Evolutionary conservation across 2,329 filamentous ascomycete species (phyloP), one percentile per base, ranked within the genome.

Genomic region (Fusarium mexicanum): DNA sequence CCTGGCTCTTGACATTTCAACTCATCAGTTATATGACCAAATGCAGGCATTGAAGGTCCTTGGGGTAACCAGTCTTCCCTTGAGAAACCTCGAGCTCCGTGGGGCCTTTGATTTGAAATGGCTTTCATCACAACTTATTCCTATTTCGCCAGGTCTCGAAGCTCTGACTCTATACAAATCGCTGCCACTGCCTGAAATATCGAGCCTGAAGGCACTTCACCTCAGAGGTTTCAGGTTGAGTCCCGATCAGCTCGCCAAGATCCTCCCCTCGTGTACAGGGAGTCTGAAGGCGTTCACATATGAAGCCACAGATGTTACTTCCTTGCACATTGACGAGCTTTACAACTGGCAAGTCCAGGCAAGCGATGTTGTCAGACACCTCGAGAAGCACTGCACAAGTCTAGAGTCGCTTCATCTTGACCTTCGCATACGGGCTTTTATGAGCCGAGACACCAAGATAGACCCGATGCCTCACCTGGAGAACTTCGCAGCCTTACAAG

Each of bases 361-460:
- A 54, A 51, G 40, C 24, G 44, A 71, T 24, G 59, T 43, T 13
- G 26, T 72, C 6, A 20, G 29, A 37, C 43, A 35, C 18, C 73
- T 75, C 22, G 37, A 58, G 33, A 55, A 26, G 22, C 44, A 74
- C 8, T 38, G 16, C 14, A 22, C 5, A 41, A 72, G 35, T 24
- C 54, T 76, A 22, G 48, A 57, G 37, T 65, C 54, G n/a, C 43
- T 76, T 31, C 47, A 66, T 41, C 60, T 74, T 16, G 71, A 75
- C 43, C 31, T 68, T 16, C 69, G 62, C 22, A 46, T 58, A n/a
- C 38, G 43, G 33, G 24, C n/a, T 26, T 35, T 37, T 8, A 18
- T 50, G 33, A 37, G 24, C 16, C 20, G 14, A 51, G 41, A 50
- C 9, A 51, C 44, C 16, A 44, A 38, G 22, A 48, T 47, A 24